Conservation (phyloP, 768 basidiomycete genomes). For the Pleurotus cornucopiae region DNA sequence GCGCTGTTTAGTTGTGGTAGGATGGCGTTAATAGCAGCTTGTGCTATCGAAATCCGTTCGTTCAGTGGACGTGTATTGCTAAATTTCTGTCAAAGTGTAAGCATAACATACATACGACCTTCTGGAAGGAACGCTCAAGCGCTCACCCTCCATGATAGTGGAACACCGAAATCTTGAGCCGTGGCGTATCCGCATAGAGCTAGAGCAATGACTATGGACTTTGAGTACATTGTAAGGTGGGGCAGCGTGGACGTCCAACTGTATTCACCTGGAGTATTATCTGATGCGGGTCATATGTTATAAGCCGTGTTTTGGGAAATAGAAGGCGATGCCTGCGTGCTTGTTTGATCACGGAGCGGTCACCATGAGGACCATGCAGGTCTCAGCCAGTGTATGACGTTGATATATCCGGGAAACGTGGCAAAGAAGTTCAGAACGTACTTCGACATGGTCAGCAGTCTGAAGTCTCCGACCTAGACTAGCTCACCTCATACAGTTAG, state of each 20-base stretch:
- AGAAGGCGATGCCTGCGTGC: neutral
- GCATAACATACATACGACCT: neutral
- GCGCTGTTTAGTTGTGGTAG: conserved; percentile 29
- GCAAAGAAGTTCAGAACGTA: neutral
- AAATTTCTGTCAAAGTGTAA: conserved; percentile 29
- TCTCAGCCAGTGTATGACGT: neutral
- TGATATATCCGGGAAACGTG: neutral
- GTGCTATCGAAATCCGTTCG: conserved; percentile 37
- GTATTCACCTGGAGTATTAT: too few species aligned
- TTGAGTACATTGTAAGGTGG: neutral
- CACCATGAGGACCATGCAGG: neutral
- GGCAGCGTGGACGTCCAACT: too few species aligned
- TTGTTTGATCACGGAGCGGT: neutral
- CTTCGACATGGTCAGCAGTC: neutral
- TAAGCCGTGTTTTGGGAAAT: neutral
- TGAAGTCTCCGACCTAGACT: neutral
- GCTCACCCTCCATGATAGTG: conserved; percentile 24
- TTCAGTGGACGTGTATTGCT: conserved; percentile 30
- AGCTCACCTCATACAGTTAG: neutral
- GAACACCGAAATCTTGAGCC: conserved; percentile 24
- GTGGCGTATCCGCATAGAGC: neutral
- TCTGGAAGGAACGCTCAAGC: conserved; percentile 2
- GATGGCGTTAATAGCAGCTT: conserved; percentile 38
- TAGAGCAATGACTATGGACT: too few species aligned
- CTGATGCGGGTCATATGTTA: neutral